A percentile compares a stretch with the other conserved stretches of the same genome.
These are phyloP conservation scores for Aspergillus sp. DNA, from an alignment of 2,329 filamentous ascomycete genomes.

Conservation along the genomic window DNA sequence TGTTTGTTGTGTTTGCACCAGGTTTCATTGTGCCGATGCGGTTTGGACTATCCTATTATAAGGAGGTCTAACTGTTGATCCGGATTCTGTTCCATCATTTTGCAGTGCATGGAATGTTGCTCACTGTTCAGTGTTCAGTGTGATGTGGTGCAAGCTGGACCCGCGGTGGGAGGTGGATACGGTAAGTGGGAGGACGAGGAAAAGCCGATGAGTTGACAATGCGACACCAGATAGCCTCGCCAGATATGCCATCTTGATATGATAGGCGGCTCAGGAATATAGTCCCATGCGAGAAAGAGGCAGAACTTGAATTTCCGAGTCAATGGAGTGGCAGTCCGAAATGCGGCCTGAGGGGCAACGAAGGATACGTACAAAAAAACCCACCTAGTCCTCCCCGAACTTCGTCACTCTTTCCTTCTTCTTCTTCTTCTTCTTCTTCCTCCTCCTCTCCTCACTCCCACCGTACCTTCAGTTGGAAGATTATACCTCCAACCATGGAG, in stretches of 20 bases:
- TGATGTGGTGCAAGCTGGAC: background rate
- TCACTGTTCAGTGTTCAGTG: no score
- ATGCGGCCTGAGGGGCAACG: background rate
- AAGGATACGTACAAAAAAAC: slow-evolving; percentile 6
- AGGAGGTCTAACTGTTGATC: background rate
- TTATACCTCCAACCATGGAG: slow-evolving; percentile 58
- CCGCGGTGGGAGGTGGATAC: background rate
- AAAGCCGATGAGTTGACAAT: background rate
- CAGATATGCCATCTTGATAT: background rate
- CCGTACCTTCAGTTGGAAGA: slow-evolving; percentile 2
- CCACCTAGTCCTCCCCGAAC: slow-evolving; percentile 23
- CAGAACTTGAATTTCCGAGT: background rate
- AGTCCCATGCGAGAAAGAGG: background rate
- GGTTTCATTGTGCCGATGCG: background rate
- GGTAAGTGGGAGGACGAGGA: background rate
- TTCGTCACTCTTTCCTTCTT: slow-evolving; percentile 15
- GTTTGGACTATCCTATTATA: background rate
- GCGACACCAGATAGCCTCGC: background rate
- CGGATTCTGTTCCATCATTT: background rate
- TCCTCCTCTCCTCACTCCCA: slow-evolving; percentile 14
- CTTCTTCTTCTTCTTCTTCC: slow-evolving; percentile 13
- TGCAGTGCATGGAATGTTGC: no score
- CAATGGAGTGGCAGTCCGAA: background rate
- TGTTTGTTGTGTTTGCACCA: slow-evolving; percentile 18
- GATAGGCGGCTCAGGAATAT: background rate